Conservation (phyloP, 305 asterid genomes). For the Solanum hybrid region DNA sequence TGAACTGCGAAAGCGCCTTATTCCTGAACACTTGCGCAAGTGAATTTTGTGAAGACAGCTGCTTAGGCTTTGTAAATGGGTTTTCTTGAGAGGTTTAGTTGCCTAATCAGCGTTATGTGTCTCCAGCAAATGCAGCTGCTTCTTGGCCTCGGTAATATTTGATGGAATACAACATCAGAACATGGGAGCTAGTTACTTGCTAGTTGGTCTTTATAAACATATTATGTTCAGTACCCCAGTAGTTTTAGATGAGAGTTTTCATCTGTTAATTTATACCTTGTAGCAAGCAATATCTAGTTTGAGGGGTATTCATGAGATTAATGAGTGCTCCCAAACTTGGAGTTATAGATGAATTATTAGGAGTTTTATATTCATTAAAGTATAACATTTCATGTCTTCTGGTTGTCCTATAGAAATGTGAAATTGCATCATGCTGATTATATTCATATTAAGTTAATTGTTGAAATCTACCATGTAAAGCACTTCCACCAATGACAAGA, state of each 20-base stretch:
- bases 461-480: background rate
- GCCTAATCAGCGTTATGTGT: conserved; percentile 1
- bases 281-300: conserved; percentile 21
- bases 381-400: background rate
- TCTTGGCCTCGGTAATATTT: background rate
- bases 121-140: background rate
- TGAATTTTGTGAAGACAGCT: conserved; percentile 15
- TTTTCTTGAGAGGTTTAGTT: conserved; percentile 18
- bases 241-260: conserved; percentile 6
- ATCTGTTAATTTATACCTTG: background rate
- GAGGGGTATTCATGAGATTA: conserved; percentile 21
- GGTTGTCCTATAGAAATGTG: background rate
- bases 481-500: background rate
- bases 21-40: conserved; percentile 63
- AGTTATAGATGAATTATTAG: conserved; percentile 5
- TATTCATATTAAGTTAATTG: background rate
- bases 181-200: background rate
- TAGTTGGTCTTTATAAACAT: background rate
- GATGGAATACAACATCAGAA: background rate
- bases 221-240: conserved; percentile 3
- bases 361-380: conserved; percentile 11
- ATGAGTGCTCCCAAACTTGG: conserved; percentile 33
- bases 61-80: conserved; percentile 16
- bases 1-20: conserved; percentile 66
- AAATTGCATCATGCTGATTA: background rate